phyloP scores from a whole-genome alignment of 1,284 basidiomycete species.

The Papiliotrema laurentii region DNA sequence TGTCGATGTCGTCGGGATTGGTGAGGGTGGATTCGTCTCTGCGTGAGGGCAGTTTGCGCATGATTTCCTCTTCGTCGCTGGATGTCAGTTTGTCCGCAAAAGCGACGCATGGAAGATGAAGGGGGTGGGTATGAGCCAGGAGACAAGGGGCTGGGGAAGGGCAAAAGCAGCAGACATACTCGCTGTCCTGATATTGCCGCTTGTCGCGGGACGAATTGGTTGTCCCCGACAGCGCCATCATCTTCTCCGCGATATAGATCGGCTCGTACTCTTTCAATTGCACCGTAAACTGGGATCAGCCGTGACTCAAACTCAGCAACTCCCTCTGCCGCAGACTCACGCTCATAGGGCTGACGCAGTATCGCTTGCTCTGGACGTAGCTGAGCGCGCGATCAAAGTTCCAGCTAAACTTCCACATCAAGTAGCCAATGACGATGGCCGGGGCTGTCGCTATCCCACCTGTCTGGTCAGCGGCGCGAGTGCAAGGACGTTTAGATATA shows the following conservation, averaged over 20 bases:
- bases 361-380: slow-evolving; percentile 79
- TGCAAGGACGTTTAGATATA: slow-evolving; percentile 4
- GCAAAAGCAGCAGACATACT: slow-evolving; percentile 1
- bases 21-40: too few species aligned
- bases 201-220: slow-evolving; percentile 7
- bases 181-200: slow-evolving; percentile 12
- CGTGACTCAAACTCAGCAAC: slow-evolving; percentile 5
- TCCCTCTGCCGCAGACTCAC: slow-evolving; percentile 27
- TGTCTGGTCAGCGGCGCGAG: slow-evolving; percentile 33
- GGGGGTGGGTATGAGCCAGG: too few species aligned
- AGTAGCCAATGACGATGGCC: slow-evolving; percentile 84
- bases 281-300: slow-evolving; percentile 75
- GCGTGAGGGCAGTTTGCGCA: too few species aligned
- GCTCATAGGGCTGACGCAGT: slow-evolving; percentile 83
- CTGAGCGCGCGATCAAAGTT: slow-evolving; percentile 74
- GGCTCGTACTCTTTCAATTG: slow-evolving; percentile 91
- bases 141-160: too few species aligned
- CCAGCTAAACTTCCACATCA: slow-evolving; percentile 75
- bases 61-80: too few species aligned
- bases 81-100: too few species aligned
- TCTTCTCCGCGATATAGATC: slow-evolving; percentile 54
- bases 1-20: too few species aligned
- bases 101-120: too few species aligned
- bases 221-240: slow-evolving; percentile 10
- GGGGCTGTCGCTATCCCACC: slow-evolving; percentile 83